A percentile compares a stretch with the other conserved stretches of the same genome.
Conservation (phyloP, 805 yeast species). For the Yamadazyma ubonensis region DNA sequence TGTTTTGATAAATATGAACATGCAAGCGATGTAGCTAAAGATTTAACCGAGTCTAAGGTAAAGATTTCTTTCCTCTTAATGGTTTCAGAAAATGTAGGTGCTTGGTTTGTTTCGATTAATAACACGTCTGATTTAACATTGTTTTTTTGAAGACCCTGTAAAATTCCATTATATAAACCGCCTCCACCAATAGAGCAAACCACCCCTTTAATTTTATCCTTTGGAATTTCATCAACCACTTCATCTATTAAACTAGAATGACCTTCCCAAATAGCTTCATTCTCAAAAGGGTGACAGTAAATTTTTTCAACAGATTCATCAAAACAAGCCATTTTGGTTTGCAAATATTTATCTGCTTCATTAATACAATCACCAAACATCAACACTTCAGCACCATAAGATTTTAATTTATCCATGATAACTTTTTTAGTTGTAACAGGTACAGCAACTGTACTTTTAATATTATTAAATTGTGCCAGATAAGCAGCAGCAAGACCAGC, state of each 20-base stretch:
- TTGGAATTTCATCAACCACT: slow-evolving; percentile 12
- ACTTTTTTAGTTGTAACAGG: slow-evolving; percentile 24
- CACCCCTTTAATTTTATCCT: slow-evolving; percentile 21
- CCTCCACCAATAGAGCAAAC: slow-evolving; percentile 39
- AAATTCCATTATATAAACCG: slow-evolving; percentile 34
- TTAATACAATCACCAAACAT: slow-evolving; percentile 31
- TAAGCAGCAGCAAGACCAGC: slow-evolving; percentile 39
- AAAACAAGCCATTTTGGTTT: slow-evolving; percentile 13
- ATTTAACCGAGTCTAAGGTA: slow-evolving; percentile 21
- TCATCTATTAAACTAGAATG: slow-evolving; percentile 29
- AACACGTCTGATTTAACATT: slow-evolving; percentile 19
- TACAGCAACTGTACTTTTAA: slow-evolving; percentile 32
- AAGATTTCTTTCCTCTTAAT: slow-evolving; percentile 22
- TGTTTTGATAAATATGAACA: slow-evolving; percentile 28
- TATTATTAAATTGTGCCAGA: slow-evolving; percentile 20
- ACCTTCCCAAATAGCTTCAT: slow-evolving; percentile 33
- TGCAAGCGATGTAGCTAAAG: slow-evolving; percentile 29
- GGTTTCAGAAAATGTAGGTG: slow-evolving; percentile 27
- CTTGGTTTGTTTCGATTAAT: slow-evolving; percentile 30
- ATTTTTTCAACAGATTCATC: slow-evolving; percentile 18
- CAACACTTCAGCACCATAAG: slow-evolving; percentile 24
- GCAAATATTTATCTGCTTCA: slow-evolving; percentile 30
- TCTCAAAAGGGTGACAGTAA: slow-evolving; percentile 36
- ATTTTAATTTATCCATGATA: slow-evolving; percentile 20
- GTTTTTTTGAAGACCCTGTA: slow-evolving; percentile 22